Percentiles rank a stretch among this genome's conserved stretches.
Conservation (phyloP, 495 filamentous ascomycete genomes). For the Lophiostoma macrostomum region DNA sequence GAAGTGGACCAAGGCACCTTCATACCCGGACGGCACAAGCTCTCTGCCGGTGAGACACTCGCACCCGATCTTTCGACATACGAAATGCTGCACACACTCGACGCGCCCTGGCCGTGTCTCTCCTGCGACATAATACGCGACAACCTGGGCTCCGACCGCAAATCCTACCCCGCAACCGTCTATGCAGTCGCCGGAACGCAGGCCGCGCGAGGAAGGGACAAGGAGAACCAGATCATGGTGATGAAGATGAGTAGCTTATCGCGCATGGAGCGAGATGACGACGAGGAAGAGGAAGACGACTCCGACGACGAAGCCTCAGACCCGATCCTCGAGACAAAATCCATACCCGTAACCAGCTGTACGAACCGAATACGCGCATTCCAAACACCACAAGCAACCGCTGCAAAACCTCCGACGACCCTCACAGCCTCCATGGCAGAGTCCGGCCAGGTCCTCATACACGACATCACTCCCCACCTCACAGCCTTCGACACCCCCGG, state of each 20-base stretch:
- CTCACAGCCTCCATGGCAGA: conserved; percentile 90
- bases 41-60: conserved; percentile 84
- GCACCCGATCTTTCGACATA: conserved; percentile 88
- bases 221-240: conserved; percentile 89
- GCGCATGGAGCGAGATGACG: conserved; percentile 73
- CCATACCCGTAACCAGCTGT: conserved; percentile 76
- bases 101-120: conserved; percentile 91
- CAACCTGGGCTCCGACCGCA: conserved; percentile 82
- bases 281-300: conserved; percentile 70
- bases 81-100: conserved; percentile 91
- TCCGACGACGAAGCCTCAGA: conserved; percentile 76
- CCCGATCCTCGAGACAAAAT: conserved; percentile 88
- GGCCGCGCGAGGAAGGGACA: conserved; percentile 67
- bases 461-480: conserved; percentile 87
- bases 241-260: conserved; percentile 91
- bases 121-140: conserved; percentile 93
- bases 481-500: conserved; percentile 85
- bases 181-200: conserved; percentile 94
- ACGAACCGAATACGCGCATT: conserved; percentile 90
- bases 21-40: conserved; percentile 83
- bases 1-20: conserved; percentile 89
- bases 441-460: conserved; percentile 80
- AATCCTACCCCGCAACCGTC: conserved; percentile 84
- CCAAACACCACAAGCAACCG: conserved; percentile 66
- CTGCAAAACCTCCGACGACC: conserved; percentile 68